Base-by-base conservation (phyloP, 2,329 filamentous ascomycete species). In the Talaromyces sp. region DNA sequence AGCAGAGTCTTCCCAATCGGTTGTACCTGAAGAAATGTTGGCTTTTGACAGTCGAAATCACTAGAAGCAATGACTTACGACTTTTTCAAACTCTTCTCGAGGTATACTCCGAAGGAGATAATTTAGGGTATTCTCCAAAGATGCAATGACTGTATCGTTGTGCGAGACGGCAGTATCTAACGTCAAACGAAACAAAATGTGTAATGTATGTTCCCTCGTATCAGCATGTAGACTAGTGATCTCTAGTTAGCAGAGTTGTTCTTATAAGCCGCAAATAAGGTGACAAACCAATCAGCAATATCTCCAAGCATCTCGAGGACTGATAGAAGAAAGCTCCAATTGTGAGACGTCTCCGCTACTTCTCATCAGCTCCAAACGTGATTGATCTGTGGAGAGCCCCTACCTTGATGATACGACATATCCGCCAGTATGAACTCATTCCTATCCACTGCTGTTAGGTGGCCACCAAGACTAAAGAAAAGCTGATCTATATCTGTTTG, bases 401-500 rank as follows among this genome's bases (percentile, higher is more conserved):
- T 58, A 64, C 65, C 56, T 15, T 47, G 50, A 43, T 63, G 27
- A 35, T 64, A 62, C 17, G 68, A 54, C 9, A 66, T 19, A 19
- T 74, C 70, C 49, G 77, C 73, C 6, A 70, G 39, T 47, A 79
- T 67, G 19, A 67, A 47, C 7, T 74, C 67, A 31, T 73, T 70
- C 35, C 73, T 37, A 52, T 74, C 75, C 17, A 85, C 75, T 45
- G 83, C 81, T 39, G 81, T 78, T 1, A 79, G 78, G 0, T 63
- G 76, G 47, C 86, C 87, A 3, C 89, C 89, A 6, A 92, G 73
- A 17, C 77, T 78, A 60, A 76, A 75, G 67, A 93, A 89, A 11
- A 92, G 76, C 6, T 78, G 73, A 60, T 85, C 71, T 11, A 85
- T 73, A 58, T 77, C 72, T 33, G 70, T 61, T 10, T 73, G 71